Percentiles rank a stretch among this genome's conserved stretches.
phyloP scores from a whole-genome alignment of 2,329 filamentous ascomycete genomes.

The Alternaria angustiovoidea region DNA sequence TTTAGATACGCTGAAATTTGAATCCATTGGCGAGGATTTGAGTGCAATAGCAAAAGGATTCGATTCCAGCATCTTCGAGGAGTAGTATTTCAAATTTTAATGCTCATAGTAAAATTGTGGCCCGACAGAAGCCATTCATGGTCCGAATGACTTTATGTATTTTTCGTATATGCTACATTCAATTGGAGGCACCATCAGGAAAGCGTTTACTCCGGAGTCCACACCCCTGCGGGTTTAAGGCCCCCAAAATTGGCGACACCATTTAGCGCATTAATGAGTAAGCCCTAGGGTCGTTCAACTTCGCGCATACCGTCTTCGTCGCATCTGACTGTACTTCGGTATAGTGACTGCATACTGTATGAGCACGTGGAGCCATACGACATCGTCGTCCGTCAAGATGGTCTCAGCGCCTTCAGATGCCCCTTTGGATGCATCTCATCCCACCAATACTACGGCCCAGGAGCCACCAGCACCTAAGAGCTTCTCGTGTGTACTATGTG shows the following conservation, averaged over 20 bases:
- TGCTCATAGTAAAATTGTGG: no score
- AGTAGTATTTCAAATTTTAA: no score
- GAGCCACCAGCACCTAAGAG: constrained; percentile 29
- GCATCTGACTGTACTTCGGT: neutral
- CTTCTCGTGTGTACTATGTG: constrained; percentile 46
- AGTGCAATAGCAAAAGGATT: no score
- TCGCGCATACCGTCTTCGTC: neutral
- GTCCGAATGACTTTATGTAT: no score
- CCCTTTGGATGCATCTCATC: neutral
- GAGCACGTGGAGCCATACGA: neutral
- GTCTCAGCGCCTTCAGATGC: neutral
- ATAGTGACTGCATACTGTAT: neutral
- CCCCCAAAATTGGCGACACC: neutral
- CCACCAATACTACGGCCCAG: neutral
- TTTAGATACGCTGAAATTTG: no score
- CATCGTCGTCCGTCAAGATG: neutral
- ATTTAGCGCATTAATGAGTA: neutral
- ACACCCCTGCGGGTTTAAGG: neutral
- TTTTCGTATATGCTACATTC: no score
- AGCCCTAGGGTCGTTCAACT: neutral
- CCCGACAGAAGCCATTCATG: no score
- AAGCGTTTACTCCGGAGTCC: neutral
- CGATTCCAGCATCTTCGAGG: no score
- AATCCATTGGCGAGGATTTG: no score
- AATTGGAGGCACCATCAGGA: no score